Base-by-base conservation (phyloP, 768 basidiomycete genomes). In the Harrya chromipes region DNA sequence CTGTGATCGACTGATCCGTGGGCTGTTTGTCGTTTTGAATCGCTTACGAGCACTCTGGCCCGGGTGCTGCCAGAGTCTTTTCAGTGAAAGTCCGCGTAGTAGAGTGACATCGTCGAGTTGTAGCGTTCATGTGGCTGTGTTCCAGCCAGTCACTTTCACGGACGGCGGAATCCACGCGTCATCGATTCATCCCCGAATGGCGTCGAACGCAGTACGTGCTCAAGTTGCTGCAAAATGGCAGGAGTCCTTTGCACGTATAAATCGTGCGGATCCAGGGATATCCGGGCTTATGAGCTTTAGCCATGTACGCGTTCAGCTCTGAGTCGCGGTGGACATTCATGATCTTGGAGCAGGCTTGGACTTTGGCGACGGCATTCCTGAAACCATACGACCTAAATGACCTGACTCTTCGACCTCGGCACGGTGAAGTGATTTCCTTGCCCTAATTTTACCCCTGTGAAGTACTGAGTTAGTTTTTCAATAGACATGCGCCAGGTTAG, bases 161-260 rank as follows among this genome's bases (percentile, higher is more conserved):
- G n/a, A n/a, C n/a, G n/a, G n/a, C n/a, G n/a, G n/a, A n/a, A n/a
- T n/a, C n/a, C n/a, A n/a, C n/a, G n/a, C n/a, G n/a, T n/a, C n/a
- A n/a, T n/a, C n/a, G n/a, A n/a, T n/a, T n/a, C n/a, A 33, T 35
- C 23, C 20, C 4, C 6, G 16, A 37, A 84, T 82, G 83, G 76
- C 79, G 16, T 82, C 82, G 5, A 74, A 79, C 49, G 83, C 83
- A 21, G 69, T 85, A n/a, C 77, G 77, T 40, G 74, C 77, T 1
- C 84, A 86, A 61, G 82, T 86, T 9, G 76, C 80, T 16, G 71
- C 82, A 4, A 84, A 85, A 70, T 87, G 85, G 84, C 81, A 84
- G 52, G 82, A 85, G 17, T 74, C 82, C 2, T 87, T 87, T 62
- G 67, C 73, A n/a, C 77, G 82, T 14, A 70, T 87, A 41, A 87